Base-by-base conservation (phyloP, 805 yeast genomes). In the Lachancea lanzarotensis region DNA sequence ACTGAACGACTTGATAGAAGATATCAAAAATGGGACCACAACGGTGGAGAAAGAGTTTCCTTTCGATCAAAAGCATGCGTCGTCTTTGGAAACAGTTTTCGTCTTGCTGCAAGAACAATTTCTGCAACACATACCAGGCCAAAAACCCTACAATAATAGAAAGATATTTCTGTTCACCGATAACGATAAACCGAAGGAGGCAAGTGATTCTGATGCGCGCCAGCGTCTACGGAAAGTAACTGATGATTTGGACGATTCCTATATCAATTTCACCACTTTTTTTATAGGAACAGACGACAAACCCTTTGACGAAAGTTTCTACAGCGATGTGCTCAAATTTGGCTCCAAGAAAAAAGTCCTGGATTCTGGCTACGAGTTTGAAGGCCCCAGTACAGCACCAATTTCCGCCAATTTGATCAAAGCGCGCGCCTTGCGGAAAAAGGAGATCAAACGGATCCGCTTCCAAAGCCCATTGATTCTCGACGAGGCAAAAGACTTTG, bases 101-200 rank as follows among this genome's bases (percentile, higher is more conserved):
- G 70, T 69, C 29, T 67, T 69, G 18, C 63, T 82, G 8, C 73
- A 78, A 43, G 81, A 78, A 43, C 82, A 79, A 47, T 80, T 84
- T 49, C 56, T 67, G 13, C 59, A 67, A 31, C 60, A 63, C 3
- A 67, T 68, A 15, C 60, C 60, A 12, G 65, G 56, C 30, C 75
- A 73, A 34, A 68, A 65, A 42, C 57, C 60, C 19, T 82, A 73
- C 59, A 76, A 77, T 40, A 72, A 72, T 36, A 77, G 75, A 51
- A 80, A 83, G 53, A 64, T 86, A 2, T 74, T 87, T 51, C 66
- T 88, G 57, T 77, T 89, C 55, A 86, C 96, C 0, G 84, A 82
- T 57, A 79, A 82, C 58, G 93, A 84, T 52, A 64, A 63, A 38
- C 97, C 96, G 0, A 74, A 66, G 50, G 69, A 70, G 43, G 66